phyloP scores from a whole-genome alignment of 768 basidiomycete genomes.

The Termitomyces sp. region DNA sequence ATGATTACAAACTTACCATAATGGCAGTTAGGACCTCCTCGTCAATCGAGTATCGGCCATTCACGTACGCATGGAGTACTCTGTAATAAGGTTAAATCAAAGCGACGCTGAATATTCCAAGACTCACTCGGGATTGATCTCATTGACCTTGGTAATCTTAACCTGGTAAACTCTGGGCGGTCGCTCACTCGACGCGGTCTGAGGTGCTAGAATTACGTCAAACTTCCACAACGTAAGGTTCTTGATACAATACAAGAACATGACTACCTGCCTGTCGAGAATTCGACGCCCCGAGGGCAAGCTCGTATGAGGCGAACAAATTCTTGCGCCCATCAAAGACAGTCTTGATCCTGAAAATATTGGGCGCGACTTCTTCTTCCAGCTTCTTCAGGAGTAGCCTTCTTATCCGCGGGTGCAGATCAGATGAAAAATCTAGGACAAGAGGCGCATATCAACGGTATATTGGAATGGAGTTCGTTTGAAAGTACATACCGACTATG shows the following conservation, averaged over 20 bases:
- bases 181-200: constrained; percentile 25
- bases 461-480: neutral
- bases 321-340: constrained; percentile 74
- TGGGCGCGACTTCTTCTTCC: constrained; percentile 42
- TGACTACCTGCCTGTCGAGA: constrained; percentile 5
- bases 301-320: constrained; percentile 9
- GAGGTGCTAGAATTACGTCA: constrained; percentile 29
- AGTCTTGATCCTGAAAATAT: constrained; percentile 63
- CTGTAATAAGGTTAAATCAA: constrained; percentile 26
- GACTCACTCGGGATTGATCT: constrained; percentile 40
- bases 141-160: constrained; percentile 49
- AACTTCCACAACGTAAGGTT: constrained; percentile 8
- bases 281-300: constrained; percentile 5
- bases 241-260: constrained; percentile 12
- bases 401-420: constrained; percentile 42
- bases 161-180: constrained; percentile 51
- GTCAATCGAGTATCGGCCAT: constrained; percentile 62
- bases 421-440: constrained; percentile 4
- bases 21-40: constrained; percentile 58
- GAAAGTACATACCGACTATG: constrained; percentile 13
- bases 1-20: constrained; percentile 34
- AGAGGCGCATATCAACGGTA: neutral
- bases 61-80: constrained; percentile 55
- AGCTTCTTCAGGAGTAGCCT: constrained; percentile 60
- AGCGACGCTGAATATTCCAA: neutral